Evolutionary conservation across 768 basidiomycete species (phyloP), one percentile per base, ranked within the genome.

Genomic region (Xerocomellus intermedius): DNA sequence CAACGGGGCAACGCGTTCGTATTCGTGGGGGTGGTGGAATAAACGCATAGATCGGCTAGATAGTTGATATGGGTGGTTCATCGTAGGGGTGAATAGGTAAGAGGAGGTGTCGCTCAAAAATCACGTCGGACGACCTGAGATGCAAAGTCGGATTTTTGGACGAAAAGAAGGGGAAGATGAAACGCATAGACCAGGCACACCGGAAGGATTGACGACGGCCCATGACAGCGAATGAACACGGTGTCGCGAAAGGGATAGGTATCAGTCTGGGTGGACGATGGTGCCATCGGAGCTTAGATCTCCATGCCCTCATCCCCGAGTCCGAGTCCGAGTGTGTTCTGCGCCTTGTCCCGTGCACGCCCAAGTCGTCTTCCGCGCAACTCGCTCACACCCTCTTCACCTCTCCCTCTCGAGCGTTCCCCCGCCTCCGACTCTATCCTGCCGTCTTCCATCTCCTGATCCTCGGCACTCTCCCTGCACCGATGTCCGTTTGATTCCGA

Each of bases 371-470:
- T 65, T 32, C 65, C 64, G n/a, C 64, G 62, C 19, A 39, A 17
- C 24, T 60, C 61, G 30, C 32, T 42, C 2, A n/a, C 5, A 2
- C 26, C 21, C 0, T 53, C 56, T 2, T 32, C n/a, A n/a, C n/a
- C 52, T 2, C 41, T 35, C 14, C 26, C 14, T 47, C 47, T 59
- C 38, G 42, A 43, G 43, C 41, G 46, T 1, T 60, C 62, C 19
- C 38, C n/a, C 3, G 6, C 37, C 8, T 59, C 55, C 19, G 49
- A 49, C 7, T 8, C 36, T 22, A 48, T 33, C 6, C 39, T 47
- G 8, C 17, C 42, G 10, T 58, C 59, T 8, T 61, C 62, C 64
- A 65, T 65, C 8, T 67, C 64, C 30, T 67, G 19, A 35, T 65
- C 64, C 3, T 61, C 49, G 1, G 16, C 21, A 19, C 35, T 8